Base-by-base conservation (phyloP, 345 rosid genomes). In the Gossypium longicalyx region DNA sequence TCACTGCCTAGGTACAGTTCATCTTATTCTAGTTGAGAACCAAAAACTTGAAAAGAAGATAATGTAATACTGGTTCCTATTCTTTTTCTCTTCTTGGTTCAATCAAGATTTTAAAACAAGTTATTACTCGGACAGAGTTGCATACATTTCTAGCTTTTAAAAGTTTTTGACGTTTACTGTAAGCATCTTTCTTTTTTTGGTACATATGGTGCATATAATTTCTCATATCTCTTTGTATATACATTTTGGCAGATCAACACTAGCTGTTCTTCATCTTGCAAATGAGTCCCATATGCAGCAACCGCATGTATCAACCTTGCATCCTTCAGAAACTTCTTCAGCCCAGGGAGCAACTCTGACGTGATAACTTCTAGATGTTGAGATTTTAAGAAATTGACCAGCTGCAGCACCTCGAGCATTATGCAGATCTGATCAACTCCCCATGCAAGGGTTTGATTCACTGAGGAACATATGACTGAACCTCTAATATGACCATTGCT, bases 241-340 rank as follows among this genome's bases (percentile, higher is more conserved):
- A 45, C 60, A 19, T 59, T 78, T 75, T 81, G 74, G 81, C 90
- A 95, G 99, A 81, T 82, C 92, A 62, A 89, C 82, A 2, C 88
- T 91, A 34, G 88, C 84, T 16, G 85, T 89, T 76, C 96, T 95
- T 72, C 98, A 96, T 75, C 86, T 91, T 80, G 82, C 82, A 63
- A 84, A 68, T 73, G 94, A 86, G 62, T 62, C 82, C 12, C 83
- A 83, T 63, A 41, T 72, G 53, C 89, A 78, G 78, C 82, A 83
- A 54, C 83, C 83, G 17, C 86, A 77, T 71, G 58, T 77, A 23
- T 58, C 89, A 9, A 74, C 86, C 47, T 78, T 90, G 86, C 88
- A 85, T 68, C 77, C 89, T 44, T 81, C 95, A 20, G 91, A 85
- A 72, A 77, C 87, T 73, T 84, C 93, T 54, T 84, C 97, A 19